Conservation (phyloP, 495 filamentous ascomycete genomes). For the Tuber melanosporum region DNA sequence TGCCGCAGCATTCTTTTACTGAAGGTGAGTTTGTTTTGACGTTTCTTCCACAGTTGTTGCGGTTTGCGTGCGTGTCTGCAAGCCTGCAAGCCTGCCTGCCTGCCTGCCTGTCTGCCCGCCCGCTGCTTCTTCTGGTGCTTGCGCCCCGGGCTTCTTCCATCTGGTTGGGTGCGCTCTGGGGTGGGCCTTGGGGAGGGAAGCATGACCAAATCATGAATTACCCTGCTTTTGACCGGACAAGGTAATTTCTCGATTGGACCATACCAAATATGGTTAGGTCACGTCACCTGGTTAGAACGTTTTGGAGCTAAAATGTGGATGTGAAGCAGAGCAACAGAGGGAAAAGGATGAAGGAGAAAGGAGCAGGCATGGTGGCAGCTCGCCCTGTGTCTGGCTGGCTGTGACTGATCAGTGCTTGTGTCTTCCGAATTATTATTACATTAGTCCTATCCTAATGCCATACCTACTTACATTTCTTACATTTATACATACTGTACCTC, state of each 20-base stretch:
- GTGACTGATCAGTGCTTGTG: not conserved
- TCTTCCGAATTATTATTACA: not conserved
- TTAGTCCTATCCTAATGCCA: not conserved
- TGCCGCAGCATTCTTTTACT: not conserved
- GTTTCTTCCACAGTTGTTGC: not conserved
- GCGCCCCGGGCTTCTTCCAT: not conserved
- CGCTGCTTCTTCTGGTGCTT: not conserved
- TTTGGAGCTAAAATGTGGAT: not conserved
- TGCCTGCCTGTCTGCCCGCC: not conserved
- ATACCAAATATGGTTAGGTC: conserved; percentile 31
- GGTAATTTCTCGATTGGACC: conserved; percentile 35
- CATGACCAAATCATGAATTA: conserved; percentile 34
- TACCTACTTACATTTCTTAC: not conserved
- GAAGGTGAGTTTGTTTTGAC: not conserved
- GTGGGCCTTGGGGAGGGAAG: not conserved
- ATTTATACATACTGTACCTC: not conserved
- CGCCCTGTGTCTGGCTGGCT: not conserved
- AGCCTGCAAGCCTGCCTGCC: not conserved
- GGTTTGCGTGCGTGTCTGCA: not conserved
- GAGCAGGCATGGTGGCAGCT: not conserved
- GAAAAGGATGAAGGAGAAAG: not conserved
- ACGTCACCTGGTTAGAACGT: not conserved
- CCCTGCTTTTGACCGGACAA: conserved; percentile 36
- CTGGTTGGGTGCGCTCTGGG: not conserved
- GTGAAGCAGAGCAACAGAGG: conserved; percentile 1